Evolutionary conservation across 2,329 filamentous ascomycete genomes (phyloP).

Genomic region (Neoarthrinium moseri): DNA sequence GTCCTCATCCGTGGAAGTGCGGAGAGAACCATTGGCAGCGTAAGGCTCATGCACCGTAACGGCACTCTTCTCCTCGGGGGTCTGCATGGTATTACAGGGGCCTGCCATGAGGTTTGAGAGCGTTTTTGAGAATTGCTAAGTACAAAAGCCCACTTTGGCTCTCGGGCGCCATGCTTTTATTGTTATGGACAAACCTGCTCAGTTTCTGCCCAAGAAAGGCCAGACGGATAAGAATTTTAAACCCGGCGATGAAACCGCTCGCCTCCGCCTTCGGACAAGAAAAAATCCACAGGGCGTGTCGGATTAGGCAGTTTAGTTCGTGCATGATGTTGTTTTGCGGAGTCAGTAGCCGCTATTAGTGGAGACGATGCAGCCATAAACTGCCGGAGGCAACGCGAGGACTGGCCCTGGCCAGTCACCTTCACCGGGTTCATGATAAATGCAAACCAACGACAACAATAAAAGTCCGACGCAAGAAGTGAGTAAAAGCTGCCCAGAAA

Average conservation of each 20-base stretch:
- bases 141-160: background rate
- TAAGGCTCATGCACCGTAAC: constrained; percentile 2
- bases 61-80: constrained; percentile 4
- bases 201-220: background rate
- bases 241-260: background rate
- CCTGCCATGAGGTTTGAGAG: background rate
- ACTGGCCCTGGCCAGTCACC: too few species aligned
- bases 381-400: too few species aligned
- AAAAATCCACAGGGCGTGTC: background rate
- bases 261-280: background rate
- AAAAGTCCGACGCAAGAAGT: too few species aligned
- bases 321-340: background rate
- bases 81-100: constrained; percentile 1
- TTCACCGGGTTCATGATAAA: too few species aligned
- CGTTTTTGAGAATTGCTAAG: background rate
- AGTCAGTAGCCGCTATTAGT: too few species aligned
- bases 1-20: background rate
- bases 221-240: background rate
- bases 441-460: too few species aligned
- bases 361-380: too few species aligned
- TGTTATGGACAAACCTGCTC: background rate
- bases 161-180: background rate
- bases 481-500: too few species aligned
- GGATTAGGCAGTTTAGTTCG: background rate
- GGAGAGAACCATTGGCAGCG: background rate